These are phyloP conservation scores for Sistotremastrum suecicum DNA, from an alignment of 768 basidiomycete genomes.

Conservation along the genomic window DNA sequence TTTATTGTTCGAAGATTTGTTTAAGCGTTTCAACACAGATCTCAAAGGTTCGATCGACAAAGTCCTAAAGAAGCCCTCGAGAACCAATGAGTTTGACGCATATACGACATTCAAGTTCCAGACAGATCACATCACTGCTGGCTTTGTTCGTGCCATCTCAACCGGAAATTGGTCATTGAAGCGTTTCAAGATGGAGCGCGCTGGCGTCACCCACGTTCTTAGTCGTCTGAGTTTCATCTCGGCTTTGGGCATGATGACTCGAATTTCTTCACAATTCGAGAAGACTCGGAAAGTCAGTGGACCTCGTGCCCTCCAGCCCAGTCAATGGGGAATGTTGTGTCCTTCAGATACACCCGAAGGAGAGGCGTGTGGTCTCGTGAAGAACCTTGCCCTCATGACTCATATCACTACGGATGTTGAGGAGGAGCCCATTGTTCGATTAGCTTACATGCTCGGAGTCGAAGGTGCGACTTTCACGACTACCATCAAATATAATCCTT, in stretches of 20 bases:
- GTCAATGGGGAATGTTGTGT: constrained; percentile 98
- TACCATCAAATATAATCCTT: too few species aligned
- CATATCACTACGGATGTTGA: constrained; percentile 99
- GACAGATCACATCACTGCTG: constrained; percentile 90
- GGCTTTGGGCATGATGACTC: constrained; percentile 99
- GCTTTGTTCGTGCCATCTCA: constrained; percentile 93
- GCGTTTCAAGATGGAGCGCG: constrained; percentile 98
- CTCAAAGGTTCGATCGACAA: constrained; percentile 94
- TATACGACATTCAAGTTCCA: constrained; percentile 91
- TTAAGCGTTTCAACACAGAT: constrained; percentile 96
- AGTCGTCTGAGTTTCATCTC: constrained; percentile 93
- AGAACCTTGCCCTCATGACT: constrained; percentile 98
- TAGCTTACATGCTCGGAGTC: constrained; percentile 92
- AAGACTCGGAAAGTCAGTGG: constrained; percentile 99
- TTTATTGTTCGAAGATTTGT: constrained; percentile 92
- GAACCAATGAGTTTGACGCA: constrained; percentile 90
- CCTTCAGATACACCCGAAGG: constrained; percentile 99
- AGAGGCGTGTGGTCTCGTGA: constrained; percentile 96
- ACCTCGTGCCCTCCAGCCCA: constrained; percentile 90
- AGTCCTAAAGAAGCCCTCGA: constrained; percentile 88
- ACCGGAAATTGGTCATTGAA: constrained; percentile 99
- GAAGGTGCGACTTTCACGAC: constrained; percentile 54
- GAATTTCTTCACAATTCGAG: constrained; percentile 97
- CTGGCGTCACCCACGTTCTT: constrained; percentile 95
- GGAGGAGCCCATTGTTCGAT: constrained; percentile 80